A percentile compares a stretch with the other conserved stretches of the same genome.
Evolutionary conservation across 306 rosid genomes (phyloP).

Genomic region (Echinosophora koreensis): DNA sequence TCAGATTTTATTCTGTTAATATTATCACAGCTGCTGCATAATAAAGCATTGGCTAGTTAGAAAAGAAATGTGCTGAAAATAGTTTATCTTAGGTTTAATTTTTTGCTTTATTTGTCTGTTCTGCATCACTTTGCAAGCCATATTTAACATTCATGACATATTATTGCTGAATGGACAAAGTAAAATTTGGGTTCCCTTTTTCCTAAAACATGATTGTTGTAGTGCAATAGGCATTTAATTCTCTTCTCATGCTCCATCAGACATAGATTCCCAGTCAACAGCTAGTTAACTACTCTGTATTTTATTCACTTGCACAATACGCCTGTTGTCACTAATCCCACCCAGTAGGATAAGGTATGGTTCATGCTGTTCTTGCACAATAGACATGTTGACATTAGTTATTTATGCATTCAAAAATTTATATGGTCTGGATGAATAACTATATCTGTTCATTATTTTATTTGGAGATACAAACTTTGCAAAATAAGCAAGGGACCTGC

Average conservation of each 20-base stretch:
- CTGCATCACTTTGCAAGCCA: not conserved
- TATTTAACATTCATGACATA: not conserved
- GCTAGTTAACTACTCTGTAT: slow-evolving; percentile 4
- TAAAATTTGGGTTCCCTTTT: not conserved
- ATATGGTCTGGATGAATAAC: not conserved
- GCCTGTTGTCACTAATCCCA: not conserved
- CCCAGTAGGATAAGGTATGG: not conserved
- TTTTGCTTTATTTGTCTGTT: not conserved
- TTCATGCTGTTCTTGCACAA: not conserved
- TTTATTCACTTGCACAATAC: not conserved
- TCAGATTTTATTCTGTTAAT: not conserved
- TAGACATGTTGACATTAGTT: not conserved
- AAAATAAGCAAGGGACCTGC: not conserved
- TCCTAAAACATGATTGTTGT: no score
- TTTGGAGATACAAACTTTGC: not conserved
- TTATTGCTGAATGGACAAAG: not conserved
- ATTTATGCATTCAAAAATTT: not conserved
- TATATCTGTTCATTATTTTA: not conserved
- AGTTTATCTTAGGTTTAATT: not conserved
- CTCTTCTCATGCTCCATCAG: not conserved
- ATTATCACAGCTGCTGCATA: slow-evolving; percentile 18
- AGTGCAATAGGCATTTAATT: not conserved
- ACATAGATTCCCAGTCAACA: not conserved
- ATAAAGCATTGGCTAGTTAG: slow-evolving; percentile 13
- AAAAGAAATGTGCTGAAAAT: not conserved